phyloP scores from a whole-genome alignment of 2,329 filamentous ascomycete genomes.

The Pseudocercospora vitis region DNA sequence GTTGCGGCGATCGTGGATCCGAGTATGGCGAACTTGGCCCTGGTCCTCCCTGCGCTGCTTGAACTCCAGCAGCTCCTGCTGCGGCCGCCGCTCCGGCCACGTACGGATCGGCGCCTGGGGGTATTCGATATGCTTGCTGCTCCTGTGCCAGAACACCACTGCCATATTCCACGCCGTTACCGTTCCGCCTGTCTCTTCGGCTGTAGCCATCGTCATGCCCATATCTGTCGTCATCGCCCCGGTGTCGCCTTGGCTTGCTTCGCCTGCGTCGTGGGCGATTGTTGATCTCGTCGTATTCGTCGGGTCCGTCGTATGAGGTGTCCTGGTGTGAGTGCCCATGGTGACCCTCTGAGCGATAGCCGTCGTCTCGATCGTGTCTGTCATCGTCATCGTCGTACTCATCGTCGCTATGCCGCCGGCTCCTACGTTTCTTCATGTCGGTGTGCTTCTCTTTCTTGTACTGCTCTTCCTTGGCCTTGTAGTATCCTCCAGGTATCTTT shows the following conservation, averaged over 20 bases:
- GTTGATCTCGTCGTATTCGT: conserved; percentile 31
- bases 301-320: conserved; percentile 28
- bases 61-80: conserved; percentile 15
- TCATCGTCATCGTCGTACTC: conserved; percentile 29
- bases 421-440: conserved; percentile 25
- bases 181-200: conserved; percentile 12
- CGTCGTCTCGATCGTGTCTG: conserved; percentile 24
- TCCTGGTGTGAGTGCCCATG: conserved; percentile 11
- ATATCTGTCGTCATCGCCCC: conserved; percentile 30
- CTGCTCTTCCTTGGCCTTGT: conserved; percentile 32
- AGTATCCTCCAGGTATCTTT: conserved; percentile 40
- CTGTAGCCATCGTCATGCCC: conserved; percentile 27
- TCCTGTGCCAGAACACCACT: conserved; percentile 18
- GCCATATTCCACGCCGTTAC: conserved; percentile 19
- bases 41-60: conserved; percentile 11
- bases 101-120: conserved; percentile 15
- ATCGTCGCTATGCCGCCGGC: conserved; percentile 32
- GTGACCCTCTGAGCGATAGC: conserved; percentile 25
- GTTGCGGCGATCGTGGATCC: conserved; percentile 15
- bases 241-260: conserved; percentile 23
- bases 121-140: conserved; percentile 10
- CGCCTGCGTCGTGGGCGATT: conserved; percentile 24
- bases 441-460: conserved; percentile 16
- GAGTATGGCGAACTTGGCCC: conserved; percentile 15
- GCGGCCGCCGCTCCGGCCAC: conserved; percentile 15